A percentile compares a stretch with the other conserved stretches of the same genome.
These are phyloP conservation scores for Penicillium fimorum DNA, from an alignment of 495 filamentous ascomycete genomes.

Conservation along the genomic window DNA sequence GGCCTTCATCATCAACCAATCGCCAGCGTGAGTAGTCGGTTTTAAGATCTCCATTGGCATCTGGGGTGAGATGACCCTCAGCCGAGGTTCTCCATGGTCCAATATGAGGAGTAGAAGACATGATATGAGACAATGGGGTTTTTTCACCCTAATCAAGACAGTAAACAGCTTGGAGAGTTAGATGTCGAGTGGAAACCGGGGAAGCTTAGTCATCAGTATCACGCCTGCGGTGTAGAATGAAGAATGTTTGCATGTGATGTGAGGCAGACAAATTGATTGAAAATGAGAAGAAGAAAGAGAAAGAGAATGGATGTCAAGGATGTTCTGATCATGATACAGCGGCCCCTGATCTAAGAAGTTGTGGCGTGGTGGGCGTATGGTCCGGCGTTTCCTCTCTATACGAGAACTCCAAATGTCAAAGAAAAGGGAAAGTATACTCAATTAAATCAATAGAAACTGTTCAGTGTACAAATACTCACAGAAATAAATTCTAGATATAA, in stretches of 20 bases:
- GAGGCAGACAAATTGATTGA: neutral
- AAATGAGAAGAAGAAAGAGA: neutral
- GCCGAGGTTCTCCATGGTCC: slow-evolving; percentile 42
- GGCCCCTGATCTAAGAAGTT: neutral
- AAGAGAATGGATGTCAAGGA: neutral
- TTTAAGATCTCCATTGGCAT: slow-evolving; percentile 41
- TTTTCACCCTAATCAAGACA: slow-evolving; percentile 9
- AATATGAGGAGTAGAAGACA: slow-evolving; percentile 33
- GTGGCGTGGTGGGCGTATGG: neutral
- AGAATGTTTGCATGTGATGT: slow-evolving; percentile 14
- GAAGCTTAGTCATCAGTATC: slow-evolving; percentile 30
- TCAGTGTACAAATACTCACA: no score
- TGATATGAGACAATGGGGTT: slow-evolving; percentile 10
- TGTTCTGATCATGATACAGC: neutral
- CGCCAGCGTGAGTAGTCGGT: slow-evolving; percentile 87
- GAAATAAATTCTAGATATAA: no score
- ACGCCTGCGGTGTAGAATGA: slow-evolving; percentile 24
- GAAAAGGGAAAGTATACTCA: no score
- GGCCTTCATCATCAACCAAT: slow-evolving; percentile 73
- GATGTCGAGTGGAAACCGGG: slow-evolving; percentile 6
- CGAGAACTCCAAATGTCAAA: no score
- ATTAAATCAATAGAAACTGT: no score
- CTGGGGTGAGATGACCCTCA: slow-evolving; percentile 40
- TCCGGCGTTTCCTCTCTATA: no score
- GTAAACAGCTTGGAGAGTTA: slow-evolving; percentile 6